Evolutionary conservation across 2,329 filamentous ascomycete species (phyloP), one percentile per base, ranked within the genome.

Genomic region (Graphilbum fragrans): DNA sequence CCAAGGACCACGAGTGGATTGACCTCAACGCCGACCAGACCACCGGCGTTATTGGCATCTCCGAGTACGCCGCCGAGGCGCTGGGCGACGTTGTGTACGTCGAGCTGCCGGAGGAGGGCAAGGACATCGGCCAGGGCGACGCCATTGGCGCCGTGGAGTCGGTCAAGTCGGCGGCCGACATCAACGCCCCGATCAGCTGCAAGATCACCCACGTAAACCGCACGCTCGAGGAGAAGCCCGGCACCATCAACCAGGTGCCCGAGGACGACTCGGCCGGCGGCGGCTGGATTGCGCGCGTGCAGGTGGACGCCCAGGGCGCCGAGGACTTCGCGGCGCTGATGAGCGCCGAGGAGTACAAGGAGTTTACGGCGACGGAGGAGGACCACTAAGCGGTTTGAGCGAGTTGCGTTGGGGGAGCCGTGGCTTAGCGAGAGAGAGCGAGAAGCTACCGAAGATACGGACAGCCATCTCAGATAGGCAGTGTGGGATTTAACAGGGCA

Each of bases 1-100:
- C 92, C 50, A 82, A 88, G 61, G 90, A 95, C 59, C 92, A 98
- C 71, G 92, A 98, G 70, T 98, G 92, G 92, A 80, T 98, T 60
- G 87, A 95, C 64, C 68, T 94, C 46, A 81, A 80, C 43, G 77
- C 77, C 39, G 84, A 93, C 64, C 79, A 82, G 60, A 90, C 84
- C 63, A 82, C 80, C 38, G 88, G 85, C 69, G 76, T 73, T 39
- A 69, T 80, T 52, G 92, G 92, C 46, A 94, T 98, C 61, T 92
- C 86, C 43, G 72, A 81, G 53, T 96, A 94, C 70, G 92, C 92
- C 18, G 85, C 92, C 51, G 77, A 93, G 55, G 81, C 86, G 51
- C 83, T 98, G 47, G 92, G 92, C 52, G 92, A 98, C 60, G 88
- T 96, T 45, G 90, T 98, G 58, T 98, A 84, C 68, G 87, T 96